Conservation (phyloP, 257 asterid genomes). For the Penstemon eatonii region DNA sequence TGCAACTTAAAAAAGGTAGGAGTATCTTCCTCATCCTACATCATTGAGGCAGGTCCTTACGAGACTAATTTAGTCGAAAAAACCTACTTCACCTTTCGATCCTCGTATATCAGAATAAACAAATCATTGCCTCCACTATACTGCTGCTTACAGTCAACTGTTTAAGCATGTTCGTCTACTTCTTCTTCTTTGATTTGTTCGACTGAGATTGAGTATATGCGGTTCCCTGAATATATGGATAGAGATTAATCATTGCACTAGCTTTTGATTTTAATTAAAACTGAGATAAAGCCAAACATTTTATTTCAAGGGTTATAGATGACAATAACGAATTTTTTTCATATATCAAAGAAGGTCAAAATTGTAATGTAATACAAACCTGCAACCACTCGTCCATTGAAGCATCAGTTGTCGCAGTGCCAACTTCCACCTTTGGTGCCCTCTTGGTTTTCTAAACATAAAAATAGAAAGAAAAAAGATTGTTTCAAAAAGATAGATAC, state of each 20-base stretch:
- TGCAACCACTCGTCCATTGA: conserved; percentile 93
- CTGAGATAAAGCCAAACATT: background rate
- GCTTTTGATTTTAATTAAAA: too few relatives aligned
- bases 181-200: conserved; percentile 88
- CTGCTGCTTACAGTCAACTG: conserved; percentile 1
- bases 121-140: background rate
- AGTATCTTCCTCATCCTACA: conserved; percentile 22
- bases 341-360: too few relatives aligned
- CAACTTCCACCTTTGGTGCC: conserved; percentile 95
- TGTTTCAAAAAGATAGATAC: too few relatives aligned
- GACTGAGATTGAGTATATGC: conserved; percentile 65
- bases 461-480: background rate
- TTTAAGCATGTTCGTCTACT: conserved; percentile 41
- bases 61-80: background rate
- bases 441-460: conserved; percentile 76
- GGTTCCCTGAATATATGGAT: conserved; percentile 63
- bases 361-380: conserved; percentile 45
- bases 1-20: conserved; percentile 17
- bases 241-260: background rate
- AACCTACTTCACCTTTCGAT: background rate
- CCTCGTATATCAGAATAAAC: background rate
- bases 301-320: background rate
- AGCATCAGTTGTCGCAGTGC: conserved; percentile 87
- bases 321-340: background rate
- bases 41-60: background rate